Percentiles rank a stretch among this genome's conserved stretches.
phyloP scores from a whole-genome alignment of 2,329 filamentous ascomycete species.

The Huntiella abstrusa region DNA sequence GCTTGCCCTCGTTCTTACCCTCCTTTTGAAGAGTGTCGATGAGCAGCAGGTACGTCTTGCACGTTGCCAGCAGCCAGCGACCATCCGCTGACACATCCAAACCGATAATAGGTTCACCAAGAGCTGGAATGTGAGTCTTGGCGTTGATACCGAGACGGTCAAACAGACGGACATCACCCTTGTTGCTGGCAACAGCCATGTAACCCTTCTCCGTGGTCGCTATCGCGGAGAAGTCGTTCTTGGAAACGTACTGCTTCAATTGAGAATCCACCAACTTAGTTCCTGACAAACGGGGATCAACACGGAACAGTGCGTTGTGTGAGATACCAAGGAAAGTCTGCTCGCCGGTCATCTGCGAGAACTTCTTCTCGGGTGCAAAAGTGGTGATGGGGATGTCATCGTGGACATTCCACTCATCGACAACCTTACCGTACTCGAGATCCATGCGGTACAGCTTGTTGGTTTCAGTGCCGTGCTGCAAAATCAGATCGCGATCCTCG shows the following conservation, averaged over 20 bases:
- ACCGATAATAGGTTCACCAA: conserved; percentile 87
- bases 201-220: conserved; percentile 94
- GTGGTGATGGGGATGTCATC: conserved; percentile 85
- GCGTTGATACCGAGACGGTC: conserved; percentile 92
- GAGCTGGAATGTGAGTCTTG: conserved; percentile 88
- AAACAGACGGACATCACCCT: conserved; percentile 92
- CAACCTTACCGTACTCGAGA: conserved; percentile 89
- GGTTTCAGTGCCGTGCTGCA: conserved; percentile 67
- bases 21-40: conserved; percentile 80
- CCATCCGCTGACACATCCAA: conserved; percentile 91
- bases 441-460: conserved; percentile 96
- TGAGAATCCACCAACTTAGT: conserved; percentile 85
- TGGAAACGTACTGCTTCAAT: conserved; percentile 88
- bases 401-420: conserved; percentile 97
- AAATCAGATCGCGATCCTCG: conserved; percentile 73
- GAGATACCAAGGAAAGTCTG: conserved; percentile 92
- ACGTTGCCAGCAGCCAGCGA: conserved; percentile 87
- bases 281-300: conserved; percentile 78
- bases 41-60: conserved; percentile 81
- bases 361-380: conserved; percentile 94
- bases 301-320: conserved; percentile 76
- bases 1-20: conserved; percentile 91
- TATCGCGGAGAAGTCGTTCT: conserved; percentile 91
- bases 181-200: conserved; percentile 91
- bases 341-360: conserved; percentile 87